Evolutionary conservation across 495 filamentous ascomycete genomes (phyloP).

Genomic region (Niebla homalea): DNA sequence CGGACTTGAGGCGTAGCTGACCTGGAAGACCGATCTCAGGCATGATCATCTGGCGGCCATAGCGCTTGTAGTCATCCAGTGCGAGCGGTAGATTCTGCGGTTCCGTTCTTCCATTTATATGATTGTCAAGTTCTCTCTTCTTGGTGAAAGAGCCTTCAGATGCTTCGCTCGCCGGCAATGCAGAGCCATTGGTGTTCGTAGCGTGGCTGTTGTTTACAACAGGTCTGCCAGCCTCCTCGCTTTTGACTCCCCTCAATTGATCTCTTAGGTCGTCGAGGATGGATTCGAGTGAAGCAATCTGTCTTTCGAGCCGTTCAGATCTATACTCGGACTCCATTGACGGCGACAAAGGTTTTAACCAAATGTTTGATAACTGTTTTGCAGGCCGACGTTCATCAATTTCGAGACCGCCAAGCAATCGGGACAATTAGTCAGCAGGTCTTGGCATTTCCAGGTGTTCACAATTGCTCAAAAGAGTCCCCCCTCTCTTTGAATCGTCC

Average conservation of each 20-base stretch:
- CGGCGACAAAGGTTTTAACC: too few species aligned
- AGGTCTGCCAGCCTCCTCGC: background rate
- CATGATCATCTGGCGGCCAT: constrained; percentile 87
- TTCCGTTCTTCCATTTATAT: background rate
- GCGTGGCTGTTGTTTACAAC: background rate
- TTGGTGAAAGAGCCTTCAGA: background rate
- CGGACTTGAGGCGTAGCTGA: constrained; percentile 64
- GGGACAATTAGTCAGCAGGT: too few species aligned
- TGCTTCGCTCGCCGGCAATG: too few species aligned
- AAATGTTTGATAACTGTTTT: too few species aligned
- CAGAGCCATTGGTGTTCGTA: background rate
- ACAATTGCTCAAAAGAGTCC: too few species aligned
- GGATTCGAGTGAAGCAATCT: constrained; percentile 2
- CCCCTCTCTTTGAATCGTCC: too few species aligned
- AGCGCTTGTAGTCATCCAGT: constrained; percentile 61
- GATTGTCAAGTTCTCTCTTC: background rate
- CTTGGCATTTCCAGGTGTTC: too few species aligned
- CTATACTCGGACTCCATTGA: background rate
- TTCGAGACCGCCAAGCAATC: too few species aligned
- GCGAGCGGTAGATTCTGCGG: background rate
- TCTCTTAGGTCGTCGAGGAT: background rate
- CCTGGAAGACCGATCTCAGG: constrained; percentile 71
- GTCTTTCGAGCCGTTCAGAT: background rate
- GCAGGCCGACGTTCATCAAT: too few species aligned
- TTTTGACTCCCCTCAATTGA: background rate